Conservation (phyloP, 192 early-diverging fungal species). For the Dissophora ornata region DNA sequence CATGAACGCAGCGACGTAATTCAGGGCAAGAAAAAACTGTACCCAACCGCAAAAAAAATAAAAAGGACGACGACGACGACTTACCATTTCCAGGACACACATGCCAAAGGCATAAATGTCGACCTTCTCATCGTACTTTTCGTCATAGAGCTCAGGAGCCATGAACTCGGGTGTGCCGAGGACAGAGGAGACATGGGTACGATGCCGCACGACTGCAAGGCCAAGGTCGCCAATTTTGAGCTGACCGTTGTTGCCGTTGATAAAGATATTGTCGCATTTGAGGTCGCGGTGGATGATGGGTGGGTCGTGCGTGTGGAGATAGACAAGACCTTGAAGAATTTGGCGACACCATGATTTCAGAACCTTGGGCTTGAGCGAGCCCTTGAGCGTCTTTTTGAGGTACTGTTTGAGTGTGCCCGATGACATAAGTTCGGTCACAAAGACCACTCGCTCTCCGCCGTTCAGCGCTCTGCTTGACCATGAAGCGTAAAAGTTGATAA, state of each 20-base stretch:
- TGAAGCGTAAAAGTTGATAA: constrained; percentile 80
- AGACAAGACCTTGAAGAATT: constrained; percentile 81
- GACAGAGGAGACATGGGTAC: constrained; percentile 77
- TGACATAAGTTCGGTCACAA: constrained; percentile 93
- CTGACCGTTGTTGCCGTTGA: constrained; percentile 89
- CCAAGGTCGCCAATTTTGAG: constrained; percentile 92
- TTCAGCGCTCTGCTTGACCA: constrained; percentile 70
- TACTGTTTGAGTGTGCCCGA: constrained; percentile 86
- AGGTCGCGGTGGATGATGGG: constrained; percentile 87
- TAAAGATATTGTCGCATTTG: constrained; percentile 87
- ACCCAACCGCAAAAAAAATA: constrained; percentile 5
- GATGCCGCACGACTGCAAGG: constrained; percentile 71
- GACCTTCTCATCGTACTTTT: constrained; percentile 88
- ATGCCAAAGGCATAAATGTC: constrained; percentile 94
- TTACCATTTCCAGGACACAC: constrained; percentile 74
- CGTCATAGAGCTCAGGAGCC: constrained; percentile 92
- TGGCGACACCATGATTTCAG: constrained; percentile 86
- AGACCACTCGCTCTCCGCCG: constrained; percentile 75
- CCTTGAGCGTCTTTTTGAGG: constrained; percentile 75
- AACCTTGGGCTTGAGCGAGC: constrained; percentile 75
- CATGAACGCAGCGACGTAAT: not conserved
- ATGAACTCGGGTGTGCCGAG: constrained; percentile 89
- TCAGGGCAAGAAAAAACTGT: not conserved
- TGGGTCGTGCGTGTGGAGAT: constrained; percentile 80
- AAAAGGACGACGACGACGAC: not conserved